Evolutionary conservation across 345 rosid genomes (phyloP), one percentile per base, ranked within the genome.

Genomic region (Rubroshorea leprosula): DNA sequence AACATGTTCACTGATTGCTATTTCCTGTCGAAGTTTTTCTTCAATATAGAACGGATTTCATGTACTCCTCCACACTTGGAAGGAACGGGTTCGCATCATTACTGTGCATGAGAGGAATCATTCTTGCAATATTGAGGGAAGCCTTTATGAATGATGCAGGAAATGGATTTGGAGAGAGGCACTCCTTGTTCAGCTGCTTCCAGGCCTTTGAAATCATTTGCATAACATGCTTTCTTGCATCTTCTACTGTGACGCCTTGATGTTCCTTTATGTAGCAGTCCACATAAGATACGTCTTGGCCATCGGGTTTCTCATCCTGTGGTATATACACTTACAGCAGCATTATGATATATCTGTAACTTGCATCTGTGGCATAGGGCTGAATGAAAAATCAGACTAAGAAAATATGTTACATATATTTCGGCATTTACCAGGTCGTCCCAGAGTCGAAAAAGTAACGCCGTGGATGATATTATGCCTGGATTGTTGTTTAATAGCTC

Each of bases 351-450:
- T n/a, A n/a, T n/a, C n/a, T n/a, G n/a, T n/a, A n/a, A n/a, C n/a
- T n/a, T n/a, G n/a, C n/a, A n/a, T n/a, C n/a, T n/a, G n/a, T n/a
- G n/a, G n/a, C n/a, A 29, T 4, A 4, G 9, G 9, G 9, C 9
- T 29, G 9, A 29, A 9, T 4, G 35, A 29, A 9, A 29, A 4
- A 4, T 29, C 35, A 4, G n/a, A n/a, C n/a, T n/a, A n/a, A n/a
- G n/a, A n/a, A n/a, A n/a, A n/a, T n/a, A n/a, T n/a, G n/a, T n/a
- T n/a, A n/a, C n/a, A n/a, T n/a, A n/a, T 60, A 75, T 86, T 78
- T 75, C 57, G 45, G 79, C 76, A 59, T 77, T 77, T 69, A 82
- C 84, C 19, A 80, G 66, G 58, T 80, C 80, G 54, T 84, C 82
- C 80, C 82, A 81, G 0, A 77, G 78, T 26, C 82, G 76, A 18